Evolutionary conservation across 192 early-diverging fungal species (phyloP).

Genomic region (Fimicolochytrium jonesii): DNA sequence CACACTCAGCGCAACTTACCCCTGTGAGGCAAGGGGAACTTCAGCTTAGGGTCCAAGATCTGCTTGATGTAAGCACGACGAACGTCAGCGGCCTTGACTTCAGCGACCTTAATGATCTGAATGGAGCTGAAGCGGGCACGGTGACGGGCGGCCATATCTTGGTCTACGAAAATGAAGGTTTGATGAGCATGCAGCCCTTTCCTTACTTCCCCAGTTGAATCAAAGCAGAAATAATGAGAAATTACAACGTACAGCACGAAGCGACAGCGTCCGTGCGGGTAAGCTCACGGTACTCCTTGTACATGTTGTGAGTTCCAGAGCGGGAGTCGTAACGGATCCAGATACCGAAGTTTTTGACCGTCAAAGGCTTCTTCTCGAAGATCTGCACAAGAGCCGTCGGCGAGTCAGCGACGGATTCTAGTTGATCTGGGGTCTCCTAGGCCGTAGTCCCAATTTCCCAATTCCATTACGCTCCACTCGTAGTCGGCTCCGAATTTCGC

Average conservation of each 20-base stretch:
- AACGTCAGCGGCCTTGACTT: slow-evolving; percentile 81
- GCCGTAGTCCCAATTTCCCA: no score
- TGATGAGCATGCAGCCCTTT: no score
- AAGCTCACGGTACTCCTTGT: slow-evolving; percentile 99
- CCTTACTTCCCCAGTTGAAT: no score
- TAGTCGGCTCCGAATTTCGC: no score
- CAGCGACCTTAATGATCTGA: slow-evolving; percentile 97
- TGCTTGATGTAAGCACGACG: slow-evolving; percentile 97
- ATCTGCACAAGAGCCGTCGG: no score
- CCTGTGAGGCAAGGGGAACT: slow-evolving; percentile 98
- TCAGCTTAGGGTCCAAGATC: slow-evolving; percentile 81
- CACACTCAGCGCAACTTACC: no score
- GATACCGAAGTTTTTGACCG: slow-evolving; percentile 97
- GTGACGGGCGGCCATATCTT: slow-evolving; percentile 98
- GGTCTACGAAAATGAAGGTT: no score
- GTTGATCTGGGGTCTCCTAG: no score
- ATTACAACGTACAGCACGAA: slow-evolving; percentile 50
- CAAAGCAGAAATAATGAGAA: no score
- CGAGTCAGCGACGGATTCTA: no score
- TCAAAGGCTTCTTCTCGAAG: slow-evolving; percentile 85
- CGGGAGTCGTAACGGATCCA: slow-evolving; percentile 99
- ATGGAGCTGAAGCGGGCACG: slow-evolving; percentile 94
- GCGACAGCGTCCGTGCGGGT: slow-evolving; percentile 62
- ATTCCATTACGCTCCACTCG: no score
- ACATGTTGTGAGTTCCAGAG: slow-evolving; percentile 99